These are phyloP conservation scores for Auricularia heimuer DNA, from an alignment of 768 basidiomycete genomes.

Conservation along the genomic window DNA sequence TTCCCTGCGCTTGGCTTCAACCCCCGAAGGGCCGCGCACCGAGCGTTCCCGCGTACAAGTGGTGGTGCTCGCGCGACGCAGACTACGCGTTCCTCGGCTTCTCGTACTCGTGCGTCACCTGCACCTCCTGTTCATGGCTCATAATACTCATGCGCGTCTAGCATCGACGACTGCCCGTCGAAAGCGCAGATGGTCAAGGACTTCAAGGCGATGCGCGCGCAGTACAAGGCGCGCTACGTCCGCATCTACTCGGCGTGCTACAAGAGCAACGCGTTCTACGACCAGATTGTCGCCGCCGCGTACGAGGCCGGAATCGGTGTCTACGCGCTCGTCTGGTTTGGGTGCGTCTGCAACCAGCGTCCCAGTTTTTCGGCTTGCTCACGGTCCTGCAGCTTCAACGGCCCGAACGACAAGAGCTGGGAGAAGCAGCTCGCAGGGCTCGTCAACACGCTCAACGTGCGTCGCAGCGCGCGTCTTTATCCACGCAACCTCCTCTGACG, in stretches of 20 bases:
- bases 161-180: conserved; percentile 31
- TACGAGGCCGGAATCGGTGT: conserved; percentile 62
- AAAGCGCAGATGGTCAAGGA: conserved; percentile 25
- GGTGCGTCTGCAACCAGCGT: conserved; percentile 7
- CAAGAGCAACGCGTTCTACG: conserved; percentile 19
- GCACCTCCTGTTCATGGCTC: background rate
- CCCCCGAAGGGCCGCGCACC: background rate
- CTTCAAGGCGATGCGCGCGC: conserved; percentile 48
- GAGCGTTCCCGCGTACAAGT: conserved; percentile 7
- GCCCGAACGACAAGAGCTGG: conserved; percentile 34
- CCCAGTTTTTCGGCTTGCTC: background rate
- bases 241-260: conserved; percentile 17
- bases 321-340: conserved; percentile 65
- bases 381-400: conserved; percentile 25
- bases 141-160: conserved; percentile 36
- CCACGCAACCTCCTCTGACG: conserved; percentile 27
- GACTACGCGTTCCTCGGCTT: conserved; percentile 62
- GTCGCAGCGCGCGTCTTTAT: conserved; percentile 40
- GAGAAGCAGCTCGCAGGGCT: conserved; percentile 42
- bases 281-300: conserved; percentile 57
- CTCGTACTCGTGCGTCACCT: conserved; percentile 6
- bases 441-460: conserved; percentile 42
- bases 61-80: conserved; percentile 49
- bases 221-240: conserved; percentile 57
- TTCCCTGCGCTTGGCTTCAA: background rate